Evolutionary conservation across 352 stramenopile genomes (phyloP).

Genomic region (Globisporangium nagaii): DNA sequence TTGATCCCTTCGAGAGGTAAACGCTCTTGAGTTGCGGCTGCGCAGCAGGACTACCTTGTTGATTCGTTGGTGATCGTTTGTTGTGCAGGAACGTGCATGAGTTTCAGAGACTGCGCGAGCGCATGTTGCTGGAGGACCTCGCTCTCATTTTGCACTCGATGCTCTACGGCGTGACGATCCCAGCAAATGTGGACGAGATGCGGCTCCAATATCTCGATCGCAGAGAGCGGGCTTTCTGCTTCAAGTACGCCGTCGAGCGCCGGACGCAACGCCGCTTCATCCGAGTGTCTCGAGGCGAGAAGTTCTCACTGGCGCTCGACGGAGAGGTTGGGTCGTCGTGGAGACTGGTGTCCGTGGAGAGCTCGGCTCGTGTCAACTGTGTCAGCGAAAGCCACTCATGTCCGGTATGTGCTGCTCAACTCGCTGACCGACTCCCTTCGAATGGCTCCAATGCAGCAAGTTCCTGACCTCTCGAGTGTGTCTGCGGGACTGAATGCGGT

Average conservation of each 20-base stretch:
- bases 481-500: background rate
- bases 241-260: background rate
- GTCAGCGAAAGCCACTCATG: background rate
- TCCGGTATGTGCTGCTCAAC: background rate
- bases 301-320: background rate
- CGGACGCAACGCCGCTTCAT: background rate
- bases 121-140: background rate
- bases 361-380: background rate
- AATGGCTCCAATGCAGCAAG: too few species aligned
- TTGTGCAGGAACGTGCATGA: background rate
- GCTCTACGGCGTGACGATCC: background rate
- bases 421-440: too few species aligned
- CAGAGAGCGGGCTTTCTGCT: background rate
- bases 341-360: background rate
- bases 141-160: constrained; percentile 1
- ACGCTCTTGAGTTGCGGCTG: too few species aligned
- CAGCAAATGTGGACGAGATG: constrained; percentile 2
- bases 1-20: constrained; percentile 5
- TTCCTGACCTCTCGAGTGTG: too few species aligned
- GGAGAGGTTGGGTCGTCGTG: background rate
- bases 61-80: too few species aligned
- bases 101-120: constrained; percentile 1
- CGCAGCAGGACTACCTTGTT: too few species aligned
- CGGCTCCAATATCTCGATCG: background rate
- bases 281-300: background rate